phyloP scores from a whole-genome alignment of 2,329 filamentous ascomycete genomes.

The Cadophora sp. region DNA sequence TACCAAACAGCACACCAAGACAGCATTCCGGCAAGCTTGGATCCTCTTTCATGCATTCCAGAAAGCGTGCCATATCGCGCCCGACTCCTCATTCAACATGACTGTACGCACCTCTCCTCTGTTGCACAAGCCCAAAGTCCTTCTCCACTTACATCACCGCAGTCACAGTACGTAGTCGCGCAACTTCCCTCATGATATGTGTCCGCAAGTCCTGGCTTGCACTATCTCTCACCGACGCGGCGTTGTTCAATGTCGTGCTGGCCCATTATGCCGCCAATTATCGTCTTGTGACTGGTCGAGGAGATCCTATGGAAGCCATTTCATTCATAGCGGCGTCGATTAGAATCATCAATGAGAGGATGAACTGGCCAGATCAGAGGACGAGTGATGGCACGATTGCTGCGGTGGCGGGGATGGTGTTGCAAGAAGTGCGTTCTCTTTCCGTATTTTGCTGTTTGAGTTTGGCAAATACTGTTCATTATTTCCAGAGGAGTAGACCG shows the following conservation, averaged over 20 bases:
- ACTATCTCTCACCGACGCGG: background rate
- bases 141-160: background rate
- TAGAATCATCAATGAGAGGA: slow-evolving; percentile 1
- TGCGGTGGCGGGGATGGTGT: background rate
- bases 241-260: background rate
- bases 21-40: background rate
- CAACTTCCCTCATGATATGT: background rate
- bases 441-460: too few species aligned
- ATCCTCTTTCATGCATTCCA: background rate
- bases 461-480: background rate
- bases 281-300: background rate
- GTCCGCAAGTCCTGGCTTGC: slow-evolving; percentile 8
- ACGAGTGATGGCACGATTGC: slow-evolving; percentile 8
- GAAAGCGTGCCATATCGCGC: background rate
- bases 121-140: background rate
- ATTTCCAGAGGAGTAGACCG: background rate
- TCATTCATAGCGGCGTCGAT: slow-evolving; percentile 7
- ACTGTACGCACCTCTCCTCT: background rate
- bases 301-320: background rate
- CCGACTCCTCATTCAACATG: background rate
- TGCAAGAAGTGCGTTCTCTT: background rate
- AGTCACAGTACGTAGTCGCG: background rate
- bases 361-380: background rate
- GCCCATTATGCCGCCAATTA: background rate
- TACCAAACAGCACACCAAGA: background rate